phyloP scores from a whole-genome alignment of 768 basidiomycete species.

The Termitomyces sp. region DNA sequence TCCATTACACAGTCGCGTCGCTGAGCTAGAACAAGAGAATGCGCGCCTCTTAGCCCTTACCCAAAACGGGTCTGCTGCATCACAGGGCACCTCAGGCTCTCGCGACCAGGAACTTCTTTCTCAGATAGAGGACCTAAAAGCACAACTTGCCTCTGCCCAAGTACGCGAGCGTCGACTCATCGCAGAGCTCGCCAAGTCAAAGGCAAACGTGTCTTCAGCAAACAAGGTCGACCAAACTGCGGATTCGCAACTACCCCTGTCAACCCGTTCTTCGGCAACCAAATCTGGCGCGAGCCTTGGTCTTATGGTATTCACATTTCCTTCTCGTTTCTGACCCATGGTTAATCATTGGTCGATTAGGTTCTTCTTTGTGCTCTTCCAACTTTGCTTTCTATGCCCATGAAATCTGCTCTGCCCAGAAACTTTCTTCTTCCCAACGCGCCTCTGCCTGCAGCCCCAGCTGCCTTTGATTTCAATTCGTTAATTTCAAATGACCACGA shows the following conservation, averaged over 20 bases:
- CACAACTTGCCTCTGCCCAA: constrained; percentile 59
- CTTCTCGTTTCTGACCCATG: constrained; percentile 4
- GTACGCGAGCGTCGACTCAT: constrained; percentile 66
- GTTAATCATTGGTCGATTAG: constrained; percentile 35
- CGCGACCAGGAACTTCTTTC: constrained; percentile 41
- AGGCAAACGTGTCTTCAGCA: constrained; percentile 17
- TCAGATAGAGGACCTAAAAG: constrained; percentile 64
- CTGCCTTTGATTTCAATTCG: constrained; percentile 44
- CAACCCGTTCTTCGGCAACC: constrained; percentile 36
- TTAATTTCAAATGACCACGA: constrained; percentile 51
- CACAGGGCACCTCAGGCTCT: constrained; percentile 19
- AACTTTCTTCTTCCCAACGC: constrained; percentile 53
- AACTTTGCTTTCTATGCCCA: constrained; percentile 64
- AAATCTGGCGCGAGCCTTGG: constrained; percentile 65
- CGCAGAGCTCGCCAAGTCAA: constrained; percentile 49
- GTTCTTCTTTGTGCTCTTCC: constrained; percentile 78
- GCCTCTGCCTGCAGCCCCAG: constrained; percentile 39
- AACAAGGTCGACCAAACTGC: constrained; percentile 64
- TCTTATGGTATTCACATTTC: constrained; percentile 56
- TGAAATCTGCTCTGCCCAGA: constrained; percentile 50
- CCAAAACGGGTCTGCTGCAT: constrained; percentile 31
- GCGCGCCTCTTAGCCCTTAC: constrained; percentile 63
- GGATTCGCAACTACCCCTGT: constrained; percentile 47
- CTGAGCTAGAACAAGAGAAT: constrained; percentile 83
- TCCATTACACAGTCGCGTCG: constrained; percentile 61